Evolutionary conservation across 768 basidiomycete species (phyloP).

Genomic region (Russula ochroleuca): DNA sequence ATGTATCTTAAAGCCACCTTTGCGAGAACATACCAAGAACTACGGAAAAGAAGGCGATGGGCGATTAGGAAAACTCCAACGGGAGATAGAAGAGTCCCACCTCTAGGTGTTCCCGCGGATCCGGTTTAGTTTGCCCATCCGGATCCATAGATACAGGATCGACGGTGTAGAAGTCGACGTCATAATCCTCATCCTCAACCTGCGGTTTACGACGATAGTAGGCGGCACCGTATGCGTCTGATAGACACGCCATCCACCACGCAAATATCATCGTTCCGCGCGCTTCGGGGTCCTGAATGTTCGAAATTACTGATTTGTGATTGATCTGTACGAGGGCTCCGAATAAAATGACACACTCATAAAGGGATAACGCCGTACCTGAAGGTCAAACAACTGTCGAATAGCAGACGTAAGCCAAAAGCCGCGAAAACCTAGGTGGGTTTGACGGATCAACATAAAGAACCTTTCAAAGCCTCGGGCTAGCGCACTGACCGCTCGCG

Average conservation of each 20-base stretch:
- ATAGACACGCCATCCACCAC: slow-evolving; percentile 90
- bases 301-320: slow-evolving; percentile 72
- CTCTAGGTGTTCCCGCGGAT: slow-evolving; percentile 74
- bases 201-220: slow-evolving; percentile 83
- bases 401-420: slow-evolving; percentile 81
- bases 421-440: slow-evolving; percentile 64
- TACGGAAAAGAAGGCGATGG: slow-evolving; percentile 31
- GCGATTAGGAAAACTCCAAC: slow-evolving; percentile 15
- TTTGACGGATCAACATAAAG: slow-evolving; percentile 20
- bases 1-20: slow-evolving; percentile 9
- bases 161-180: slow-evolving; percentile 81
- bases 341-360: background rate
- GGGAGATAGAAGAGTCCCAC: slow-evolving; percentile 37
- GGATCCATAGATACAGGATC: slow-evolving; percentile 54
- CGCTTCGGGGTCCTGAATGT: slow-evolving; percentile 67
- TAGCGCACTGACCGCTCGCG: slow-evolving; percentile 51
- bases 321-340: slow-evolving; percentile 55
- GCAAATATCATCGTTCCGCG: slow-evolving; percentile 86
- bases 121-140: slow-evolving; percentile 32
- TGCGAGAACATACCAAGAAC: slow-evolving; percentile 57
- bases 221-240: slow-evolving; percentile 77
- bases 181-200: slow-evolving; percentile 79
- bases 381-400: slow-evolving; percentile 71
- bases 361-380: slow-evolving; percentile 38
- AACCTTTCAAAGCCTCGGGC: slow-evolving; percentile 13